Evolutionary conservation across 768 basidiomycete species (phyloP), one percentile per base, ranked within the genome.

Genomic region (Cantharellus anzutake): DNA sequence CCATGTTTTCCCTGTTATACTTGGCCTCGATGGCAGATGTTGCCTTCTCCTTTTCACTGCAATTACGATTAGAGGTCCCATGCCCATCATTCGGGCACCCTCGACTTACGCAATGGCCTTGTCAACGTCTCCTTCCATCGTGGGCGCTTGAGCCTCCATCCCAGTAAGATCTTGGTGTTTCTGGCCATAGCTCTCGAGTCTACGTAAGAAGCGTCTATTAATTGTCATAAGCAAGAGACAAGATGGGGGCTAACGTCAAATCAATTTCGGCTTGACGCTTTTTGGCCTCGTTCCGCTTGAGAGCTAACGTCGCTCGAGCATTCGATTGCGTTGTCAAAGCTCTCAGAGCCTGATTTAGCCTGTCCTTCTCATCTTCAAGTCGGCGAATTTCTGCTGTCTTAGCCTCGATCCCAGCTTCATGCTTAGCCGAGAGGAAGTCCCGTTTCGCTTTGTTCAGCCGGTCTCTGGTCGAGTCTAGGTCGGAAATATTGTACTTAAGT

Each of bases 241-340:
- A 29, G 20, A 29, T 29, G 20, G 4, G 37, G 14, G 73, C 83
- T 60, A 61, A 91, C 88, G 76, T 81, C 58, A 76, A 81, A 63
- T 78, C 73, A 11, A 91, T 74, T 44, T 91, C 86, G 14, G 72
- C 72, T 51, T 73, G 72, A 71, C 86, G 87, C 59, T 71, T 75
- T 67, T 75, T 79, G 51, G 82, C 68, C 63, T 92, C 87, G 0
- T 73, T 73, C 61, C 81, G 74, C 66, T 88, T 86, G 62, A 94
- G 66, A 44, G 84, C 80, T 58, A 97, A 68, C 65, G 80, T 83
- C 2, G 92, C 89, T 51, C 94, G 74, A 1, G 80, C 74, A 59
- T 92, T 86, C 0, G 87, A 83, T 67, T 97, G 91, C 51, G 79
- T 65, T 64, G 80, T 89, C 64, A 96, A 70, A 1, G 74, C 71